Evolutionary conservation across 2,329 filamentous ascomycete species (phyloP).

Genomic region (Xylariaceae sp.): DNA sequence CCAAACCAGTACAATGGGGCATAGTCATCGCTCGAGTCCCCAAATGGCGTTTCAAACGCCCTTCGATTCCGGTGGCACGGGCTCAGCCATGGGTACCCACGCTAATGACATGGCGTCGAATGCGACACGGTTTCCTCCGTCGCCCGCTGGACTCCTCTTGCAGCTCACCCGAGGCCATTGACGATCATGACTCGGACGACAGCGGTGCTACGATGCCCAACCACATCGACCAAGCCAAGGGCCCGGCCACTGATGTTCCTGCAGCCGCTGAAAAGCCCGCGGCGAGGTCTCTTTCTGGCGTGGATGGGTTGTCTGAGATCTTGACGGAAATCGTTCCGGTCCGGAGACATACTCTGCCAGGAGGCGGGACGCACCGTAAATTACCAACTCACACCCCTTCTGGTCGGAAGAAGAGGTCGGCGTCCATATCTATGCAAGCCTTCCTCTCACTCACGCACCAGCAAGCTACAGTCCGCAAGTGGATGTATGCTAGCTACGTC

Average conservation of each 20-base stretch:
- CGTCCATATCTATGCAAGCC: conserved; percentile 62
- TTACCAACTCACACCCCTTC: conserved; percentile 54
- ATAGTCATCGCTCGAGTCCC: conserved; percentile 84
- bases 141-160: conserved; percentile 30
- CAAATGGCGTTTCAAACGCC: conserved; percentile 78
- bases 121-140: conserved; percentile 39
- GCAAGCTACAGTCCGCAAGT: conserved; percentile 74
- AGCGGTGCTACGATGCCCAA: conserved; percentile 4
- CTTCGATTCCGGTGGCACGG: conserved; percentile 35
- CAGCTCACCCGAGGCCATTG: conserved; percentile 31
- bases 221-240: conserved; percentile 15
- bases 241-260: conserved; percentile 14
- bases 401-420: conserved; percentile 61
- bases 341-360: conserved; percentile 53
- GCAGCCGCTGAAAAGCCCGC: conserved; percentile 6
- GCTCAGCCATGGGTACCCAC: conserved; percentile 35
- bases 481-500: conserved; percentile 76
- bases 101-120: conserved; percentile 43
- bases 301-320: conserved; percentile 9
- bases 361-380: conserved; percentile 34
- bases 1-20: conserved; percentile 74
- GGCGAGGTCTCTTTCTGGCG: conserved; percentile 1
- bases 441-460: conserved; percentile 76
- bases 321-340: conserved; percentile 13
- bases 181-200: conserved; percentile 29